These are phyloP conservation scores for Microdochium bolleyi DNA, from an alignment of 2,329 filamentous ascomycete species.

Conservation along the genomic window DNA sequence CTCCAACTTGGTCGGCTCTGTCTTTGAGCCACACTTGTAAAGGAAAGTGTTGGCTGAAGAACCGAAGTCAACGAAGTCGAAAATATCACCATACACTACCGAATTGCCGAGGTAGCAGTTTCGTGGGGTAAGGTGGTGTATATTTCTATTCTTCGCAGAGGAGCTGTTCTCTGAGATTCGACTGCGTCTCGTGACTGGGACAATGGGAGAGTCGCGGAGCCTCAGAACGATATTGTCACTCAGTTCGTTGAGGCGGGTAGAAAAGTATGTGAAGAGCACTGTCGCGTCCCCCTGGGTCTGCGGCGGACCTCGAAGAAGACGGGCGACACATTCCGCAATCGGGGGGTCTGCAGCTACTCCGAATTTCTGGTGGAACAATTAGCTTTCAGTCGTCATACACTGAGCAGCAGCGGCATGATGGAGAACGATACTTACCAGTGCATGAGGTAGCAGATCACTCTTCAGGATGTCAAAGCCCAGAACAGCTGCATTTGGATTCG, in stretches of 20 bases:
- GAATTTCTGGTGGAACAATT: conserved; percentile 48
- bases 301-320: conserved; percentile 66
- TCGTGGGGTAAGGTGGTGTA: conserved; percentile 57
- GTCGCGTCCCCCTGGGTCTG: conserved; percentile 57
- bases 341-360: conserved; percentile 78
- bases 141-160: conserved; percentile 4
- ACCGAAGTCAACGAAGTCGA: conserved; percentile 95
- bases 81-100: conserved; percentile 72
- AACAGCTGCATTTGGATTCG: conserved; percentile 66
- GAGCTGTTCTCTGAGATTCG: conserved; percentile 18
- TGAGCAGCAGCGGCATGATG: not conserved
- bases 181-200: conserved; percentile 50
- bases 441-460: conserved; percentile 70
- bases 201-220: conserved; percentile 59
- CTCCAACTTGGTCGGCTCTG: conserved; percentile 80
- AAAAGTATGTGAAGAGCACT: conserved; percentile 75
- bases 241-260: conserved; percentile 67
- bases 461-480: conserved; percentile 76
- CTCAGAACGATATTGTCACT: conserved; percentile 49
- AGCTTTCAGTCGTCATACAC: not conserved
- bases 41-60: conserved; percentile 81
- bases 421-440: conserved; percentile 39
- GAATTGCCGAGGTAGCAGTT: conserved; percentile 73
- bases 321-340: conserved; percentile 67
- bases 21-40: conserved; percentile 81